These are phyloP conservation scores for Solanum lycopersicoides DNA, from an alignment of 257 asterid genomes.

Conservation along the genomic window DNA sequence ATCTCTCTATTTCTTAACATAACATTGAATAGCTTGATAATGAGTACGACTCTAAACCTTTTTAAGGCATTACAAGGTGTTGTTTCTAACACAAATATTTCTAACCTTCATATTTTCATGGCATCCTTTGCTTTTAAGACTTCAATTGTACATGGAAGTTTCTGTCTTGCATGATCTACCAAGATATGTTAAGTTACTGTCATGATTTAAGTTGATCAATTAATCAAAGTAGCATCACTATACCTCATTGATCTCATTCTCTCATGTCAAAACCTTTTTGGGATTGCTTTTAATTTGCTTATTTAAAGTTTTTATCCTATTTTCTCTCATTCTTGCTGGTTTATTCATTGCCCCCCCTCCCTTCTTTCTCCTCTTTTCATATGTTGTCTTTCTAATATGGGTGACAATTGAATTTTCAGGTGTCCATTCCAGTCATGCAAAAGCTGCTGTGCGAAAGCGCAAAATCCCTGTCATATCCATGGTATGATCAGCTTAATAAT, in stretches of 20 bases:
- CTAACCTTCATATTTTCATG: background rate
- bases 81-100: background rate
- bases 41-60: background rate
- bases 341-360: background rate
- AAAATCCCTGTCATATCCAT: slow-evolving; percentile 95
- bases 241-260: background rate
- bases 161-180: background rate
- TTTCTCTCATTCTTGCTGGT: background rate
- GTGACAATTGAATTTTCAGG: slow-evolving; percentile 33
- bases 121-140: background rate
- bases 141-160: background rate
- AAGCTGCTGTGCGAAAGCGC: slow-evolving; percentile 90
- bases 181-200: background rate
- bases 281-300: background rate
- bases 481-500: slow-evolving; percentile 25
- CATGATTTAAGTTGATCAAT: background rate
- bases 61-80: background rate
- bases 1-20: background rate
- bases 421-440: slow-evolving; percentile 96
- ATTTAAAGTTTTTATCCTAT: background rate
- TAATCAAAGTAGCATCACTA: background rate
- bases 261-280: background rate
- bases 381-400: slow-evolving; percentile 3
- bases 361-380: background rate
- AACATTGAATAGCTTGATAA: background rate